phyloP scores from a whole-genome alignment of 2,329 filamentous ascomycete species.

The Mollisiaceae sp. region DNA sequence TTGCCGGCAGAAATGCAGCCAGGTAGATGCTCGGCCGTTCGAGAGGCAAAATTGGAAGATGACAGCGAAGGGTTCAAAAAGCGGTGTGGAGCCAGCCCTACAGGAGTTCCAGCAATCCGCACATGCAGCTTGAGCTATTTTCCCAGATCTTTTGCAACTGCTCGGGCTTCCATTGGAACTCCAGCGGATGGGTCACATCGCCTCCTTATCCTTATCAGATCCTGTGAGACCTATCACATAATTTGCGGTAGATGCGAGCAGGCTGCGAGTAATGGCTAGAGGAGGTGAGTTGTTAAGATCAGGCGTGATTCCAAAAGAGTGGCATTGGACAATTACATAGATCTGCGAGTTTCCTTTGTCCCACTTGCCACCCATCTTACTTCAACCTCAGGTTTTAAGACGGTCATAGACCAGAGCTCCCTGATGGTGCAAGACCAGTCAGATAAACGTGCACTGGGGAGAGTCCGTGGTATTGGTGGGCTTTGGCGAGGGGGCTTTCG shows the following conservation, averaged over 20 bases:
- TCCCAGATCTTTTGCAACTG: neutral
- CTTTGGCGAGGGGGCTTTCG: neutral
- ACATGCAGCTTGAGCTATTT: constrained; percentile 15
- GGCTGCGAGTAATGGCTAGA: constrained; percentile 19
- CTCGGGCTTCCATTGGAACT: neutral
- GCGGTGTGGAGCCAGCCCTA: constrained; percentile 38
- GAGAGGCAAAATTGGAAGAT: constrained; percentile 1
- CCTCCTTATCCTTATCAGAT: neutral
- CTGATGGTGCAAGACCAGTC: neutral
- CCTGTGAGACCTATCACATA: constrained; percentile 30
- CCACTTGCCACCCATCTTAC: constrained; percentile 22
- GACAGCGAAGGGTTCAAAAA: constrained; percentile 27
- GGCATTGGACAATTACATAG: constrained; percentile 24
- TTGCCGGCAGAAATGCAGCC: constrained; percentile 12
- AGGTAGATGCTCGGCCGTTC: constrained; percentile 3
- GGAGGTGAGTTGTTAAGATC: constrained; percentile 30
- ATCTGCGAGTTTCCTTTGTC: constrained; percentile 18
- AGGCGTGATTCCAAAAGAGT: constrained; percentile 25
- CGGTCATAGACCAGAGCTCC: neutral
- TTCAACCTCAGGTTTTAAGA: constrained; percentile 17
- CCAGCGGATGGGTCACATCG: neutral
- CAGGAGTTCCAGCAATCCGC: constrained; percentile 16
- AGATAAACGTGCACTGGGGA: neutral
- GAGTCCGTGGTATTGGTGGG: neutral
- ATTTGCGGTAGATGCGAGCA: constrained; percentile 28